Evolutionary conservation across 2,329 filamentous ascomycete genomes (phyloP).

Genomic region (Dryadomyces quercivorus): DNA sequence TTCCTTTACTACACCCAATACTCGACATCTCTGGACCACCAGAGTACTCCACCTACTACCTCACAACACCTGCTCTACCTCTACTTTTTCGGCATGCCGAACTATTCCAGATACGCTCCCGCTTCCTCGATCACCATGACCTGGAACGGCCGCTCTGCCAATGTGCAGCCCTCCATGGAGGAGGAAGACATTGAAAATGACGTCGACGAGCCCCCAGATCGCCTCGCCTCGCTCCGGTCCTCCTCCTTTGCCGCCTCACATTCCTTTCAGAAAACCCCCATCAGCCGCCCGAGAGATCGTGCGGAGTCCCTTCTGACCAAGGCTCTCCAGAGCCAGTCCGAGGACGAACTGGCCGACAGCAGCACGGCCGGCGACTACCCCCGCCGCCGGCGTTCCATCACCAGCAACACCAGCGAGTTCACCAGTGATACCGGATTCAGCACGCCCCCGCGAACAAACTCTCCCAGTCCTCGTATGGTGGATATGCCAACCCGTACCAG

Average conservation of each 20-base stretch:
- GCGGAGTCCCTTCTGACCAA: constrained; percentile 79
- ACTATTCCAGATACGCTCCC: constrained; percentile 23
- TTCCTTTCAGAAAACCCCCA: constrained; percentile 34
- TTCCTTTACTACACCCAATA: not conserved
- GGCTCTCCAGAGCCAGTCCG: constrained; percentile 59
- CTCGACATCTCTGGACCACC: too few relatives aligned
- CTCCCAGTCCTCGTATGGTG: constrained; percentile 75
- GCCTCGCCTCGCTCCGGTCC: constrained; percentile 15
- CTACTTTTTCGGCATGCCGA: constrained; percentile 10
- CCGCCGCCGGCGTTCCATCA: constrained; percentile 50
- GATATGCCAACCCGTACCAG: constrained; percentile 18
- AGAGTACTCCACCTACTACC: not conserved
- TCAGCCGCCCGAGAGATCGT: constrained; percentile 37
- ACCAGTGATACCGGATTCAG: constrained; percentile 92
- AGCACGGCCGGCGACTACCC: constrained; percentile 21
- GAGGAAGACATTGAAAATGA: constrained; percentile 57
- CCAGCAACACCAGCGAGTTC: constrained; percentile 76
- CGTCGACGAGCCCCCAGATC: constrained; percentile 79
- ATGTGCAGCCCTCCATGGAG: constrained; percentile 29
- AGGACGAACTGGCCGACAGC: constrained; percentile 35
- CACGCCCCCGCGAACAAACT: constrained; percentile 76
- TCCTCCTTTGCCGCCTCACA: constrained; percentile 10
- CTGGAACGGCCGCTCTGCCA: constrained; percentile 31
- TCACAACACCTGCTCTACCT: not conserved
- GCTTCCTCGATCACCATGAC: constrained; percentile 30